These are phyloP conservation scores for Rostrohypoxylon terebratum DNA, from an alignment of 495 filamentous ascomycete species.

Conservation along the genomic window DNA sequence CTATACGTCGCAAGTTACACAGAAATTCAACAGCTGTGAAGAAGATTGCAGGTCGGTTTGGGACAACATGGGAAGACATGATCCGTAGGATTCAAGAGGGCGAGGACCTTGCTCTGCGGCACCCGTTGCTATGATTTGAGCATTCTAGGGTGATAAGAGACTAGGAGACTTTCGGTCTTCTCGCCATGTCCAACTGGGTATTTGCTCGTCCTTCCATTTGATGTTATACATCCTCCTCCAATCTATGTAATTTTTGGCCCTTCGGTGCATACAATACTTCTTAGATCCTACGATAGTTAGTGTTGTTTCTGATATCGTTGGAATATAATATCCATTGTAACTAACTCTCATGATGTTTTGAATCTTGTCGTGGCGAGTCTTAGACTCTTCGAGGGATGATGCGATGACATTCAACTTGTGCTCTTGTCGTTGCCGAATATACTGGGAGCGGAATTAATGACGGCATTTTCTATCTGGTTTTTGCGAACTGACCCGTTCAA, in stretches of 20 bases:
- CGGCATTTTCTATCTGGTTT: neutral
- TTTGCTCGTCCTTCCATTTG: too few relatives aligned
- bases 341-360: slow-evolving; percentile 20
- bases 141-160: neutral
- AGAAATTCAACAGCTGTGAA: neutral
- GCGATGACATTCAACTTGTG: slow-evolving; percentile 20
- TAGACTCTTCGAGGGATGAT: slow-evolving; percentile 17
- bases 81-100: slow-evolving; percentile 10
- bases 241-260: neutral
- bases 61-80: slow-evolving; percentile 22
- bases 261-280: neutral
- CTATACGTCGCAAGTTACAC: neutral
- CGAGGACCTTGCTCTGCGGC: slow-evolving; percentile 32
- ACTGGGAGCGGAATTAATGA: neutral
- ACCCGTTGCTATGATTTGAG: too few relatives aligned
- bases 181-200: too few relatives aligned
- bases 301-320: neutral
- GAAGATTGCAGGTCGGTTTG: slow-evolving; percentile 11
- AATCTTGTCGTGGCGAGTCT: neutral
- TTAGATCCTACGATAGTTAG: slow-evolving; percentile 12
- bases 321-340: neutral
- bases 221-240: neutral
- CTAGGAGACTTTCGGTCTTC: too few relatives aligned
- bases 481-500: slow-evolving; percentile 58
- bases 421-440: slow-evolving; percentile 16